These are phyloP conservation scores for Salvia hispanica DNA, from an alignment of 257 asterid species.

Conservation along the genomic window DNA sequence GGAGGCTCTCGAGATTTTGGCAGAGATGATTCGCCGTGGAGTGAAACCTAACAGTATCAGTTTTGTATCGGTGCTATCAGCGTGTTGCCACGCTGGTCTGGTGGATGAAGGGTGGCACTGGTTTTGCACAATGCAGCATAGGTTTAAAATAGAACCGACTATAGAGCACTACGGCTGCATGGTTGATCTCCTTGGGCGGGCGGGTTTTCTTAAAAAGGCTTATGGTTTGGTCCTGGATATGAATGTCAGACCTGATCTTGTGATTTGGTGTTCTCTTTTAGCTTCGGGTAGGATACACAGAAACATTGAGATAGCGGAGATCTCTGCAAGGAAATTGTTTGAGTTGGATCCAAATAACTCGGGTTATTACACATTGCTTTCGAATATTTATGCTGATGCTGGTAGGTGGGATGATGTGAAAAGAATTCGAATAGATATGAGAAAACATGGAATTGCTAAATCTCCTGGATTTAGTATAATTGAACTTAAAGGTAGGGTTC, in stretches of 20 bases:
- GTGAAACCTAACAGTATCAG: conserved; percentile 74
- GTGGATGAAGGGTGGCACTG: conserved; percentile 94
- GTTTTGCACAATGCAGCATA: conserved; percentile 78
- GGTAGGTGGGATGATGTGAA: conserved; percentile 92
- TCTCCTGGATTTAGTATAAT: conserved; percentile 87
- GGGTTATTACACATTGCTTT: conserved; percentile 78
- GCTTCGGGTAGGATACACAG: conserved; percentile 86
- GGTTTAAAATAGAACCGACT: conserved; percentile 62
- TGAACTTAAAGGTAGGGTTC: conserved; percentile 70
- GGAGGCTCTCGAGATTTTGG: conserved; percentile 75
- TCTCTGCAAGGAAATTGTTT: conserved; percentile 68
- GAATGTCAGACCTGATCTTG: conserved; percentile 73
- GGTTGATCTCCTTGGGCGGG: conserved; percentile 95
- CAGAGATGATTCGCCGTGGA: conserved; percentile 67
- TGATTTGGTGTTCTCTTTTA: conserved; percentile 88
- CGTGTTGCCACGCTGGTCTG: conserved; percentile 93
- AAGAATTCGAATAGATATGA: conserved; percentile 65
- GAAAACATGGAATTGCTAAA: conserved; percentile 63
- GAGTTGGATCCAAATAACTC: conserved; percentile 77
- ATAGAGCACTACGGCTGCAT: conserved; percentile 93
- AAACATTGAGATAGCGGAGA: conserved; percentile 83
- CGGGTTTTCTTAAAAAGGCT: conserved; percentile 75
- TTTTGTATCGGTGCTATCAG: conserved; percentile 83
- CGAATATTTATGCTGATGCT: conserved; percentile 85
- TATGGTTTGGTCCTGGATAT: conserved; percentile 70